Evolutionary conservation across 179 eudicot genomes (phyloP).

Genomic region (Drosera spatulata): DNA sequence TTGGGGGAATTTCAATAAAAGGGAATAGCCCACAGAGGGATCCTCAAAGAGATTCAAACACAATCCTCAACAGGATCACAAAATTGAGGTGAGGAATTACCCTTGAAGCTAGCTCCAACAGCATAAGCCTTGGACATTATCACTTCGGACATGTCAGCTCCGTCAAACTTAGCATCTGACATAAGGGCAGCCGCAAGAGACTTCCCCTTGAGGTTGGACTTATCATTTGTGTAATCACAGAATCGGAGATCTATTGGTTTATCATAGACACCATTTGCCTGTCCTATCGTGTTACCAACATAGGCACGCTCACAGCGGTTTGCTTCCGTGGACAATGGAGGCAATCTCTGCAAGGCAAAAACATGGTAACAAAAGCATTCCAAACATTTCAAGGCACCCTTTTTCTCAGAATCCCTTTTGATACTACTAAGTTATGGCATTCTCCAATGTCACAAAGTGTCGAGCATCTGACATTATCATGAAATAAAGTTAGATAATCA

Average conservation of each 20-base stretch:
- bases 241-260: conserved; percentile 88
- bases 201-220: conserved; percentile 86
- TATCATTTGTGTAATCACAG: conserved; percentile 83
- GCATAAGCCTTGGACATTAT: conserved; percentile 99
- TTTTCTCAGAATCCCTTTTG: neutral
- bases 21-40: too few species aligned
- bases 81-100: conserved; percentile 15
- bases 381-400: neutral
- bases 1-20: too few species aligned
- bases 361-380: conserved; percentile 2
- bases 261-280: conserved; percentile 97
- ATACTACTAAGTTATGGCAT: neutral
- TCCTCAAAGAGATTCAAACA: too few species aligned
- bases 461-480: neutral
- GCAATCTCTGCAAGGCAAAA: conserved; percentile 61
- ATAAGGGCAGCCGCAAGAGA: conserved; percentile 92
- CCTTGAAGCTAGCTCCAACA: conserved; percentile 93
- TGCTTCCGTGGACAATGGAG: conserved; percentile 93
- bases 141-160: conserved; percentile 96
- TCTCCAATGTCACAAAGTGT: neutral
- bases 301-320: conserved; percentile 89
- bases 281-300: conserved; percentile 96
- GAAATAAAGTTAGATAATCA: neutral
- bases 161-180: conserved; percentile 97
- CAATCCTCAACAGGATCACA: too few species aligned